Evolutionary conservation across 2,329 filamentous ascomycete species (phyloP).

Genomic region (Talaromyces sp.): DNA sequence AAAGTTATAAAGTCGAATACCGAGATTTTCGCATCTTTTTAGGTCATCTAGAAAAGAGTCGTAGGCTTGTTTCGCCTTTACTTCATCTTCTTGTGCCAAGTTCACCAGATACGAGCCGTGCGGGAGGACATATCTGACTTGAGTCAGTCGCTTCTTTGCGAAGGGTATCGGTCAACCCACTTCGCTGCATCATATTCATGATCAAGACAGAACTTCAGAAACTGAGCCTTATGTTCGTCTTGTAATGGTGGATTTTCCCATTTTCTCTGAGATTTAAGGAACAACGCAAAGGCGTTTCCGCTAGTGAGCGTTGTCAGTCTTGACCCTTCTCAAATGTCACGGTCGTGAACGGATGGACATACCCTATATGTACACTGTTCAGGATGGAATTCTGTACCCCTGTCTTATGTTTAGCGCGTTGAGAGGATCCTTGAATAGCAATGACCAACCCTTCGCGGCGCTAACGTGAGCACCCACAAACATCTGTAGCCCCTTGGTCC

Average conservation of each 20-base stretch:
- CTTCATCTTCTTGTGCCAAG: conserved; percentile 75
- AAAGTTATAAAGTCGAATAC: conserved; percentile 94
- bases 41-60: conserved; percentile 83
- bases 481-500: conserved; percentile 71
- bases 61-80: conserved; percentile 82
- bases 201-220: conserved; percentile 63
- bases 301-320: conserved; percentile 36
- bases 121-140: conserved; percentile 65
- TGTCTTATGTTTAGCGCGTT: conserved; percentile 34
- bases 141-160: background rate
- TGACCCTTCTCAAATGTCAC: too few relatives aligned
- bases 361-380: conserved; percentile 73
- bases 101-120: conserved; percentile 98
- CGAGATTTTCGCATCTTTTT: conserved; percentile 74
- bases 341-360: background rate
- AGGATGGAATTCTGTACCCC: conserved; percentile 83
- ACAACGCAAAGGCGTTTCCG: conserved; percentile 89
- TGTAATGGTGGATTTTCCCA: conserved; percentile 81
- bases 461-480: conserved; percentile 91
- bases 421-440: background rate
- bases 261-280: conserved; percentile 94
- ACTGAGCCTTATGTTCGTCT: conserved; percentile 63
- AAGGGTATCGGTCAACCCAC: conserved; percentile 24
- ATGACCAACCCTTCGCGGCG: conserved; percentile 68
- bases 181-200: conserved; percentile 68